Conservation (phyloP, 306 rosid species). For the Sechiopsis laciniata region DNA sequence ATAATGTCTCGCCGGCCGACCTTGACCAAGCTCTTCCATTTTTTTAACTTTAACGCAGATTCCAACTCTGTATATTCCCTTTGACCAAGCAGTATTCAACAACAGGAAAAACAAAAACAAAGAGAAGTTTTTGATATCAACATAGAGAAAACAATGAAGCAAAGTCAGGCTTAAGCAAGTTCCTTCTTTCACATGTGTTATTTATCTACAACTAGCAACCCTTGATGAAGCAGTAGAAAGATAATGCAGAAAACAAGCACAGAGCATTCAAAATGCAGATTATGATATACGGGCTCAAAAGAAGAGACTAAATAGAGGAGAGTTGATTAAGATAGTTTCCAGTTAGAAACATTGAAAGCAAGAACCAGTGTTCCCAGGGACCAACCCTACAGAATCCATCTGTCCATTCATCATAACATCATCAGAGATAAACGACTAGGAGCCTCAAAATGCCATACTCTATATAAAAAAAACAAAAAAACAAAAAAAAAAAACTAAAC, state of each 20-base stretch:
- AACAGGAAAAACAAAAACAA: neutral
- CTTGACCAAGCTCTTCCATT: neutral
- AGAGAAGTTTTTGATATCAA: neutral
- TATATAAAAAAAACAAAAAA: constrained; percentile 16
- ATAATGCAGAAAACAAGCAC: neutral
- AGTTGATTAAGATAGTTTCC: constrained; percentile 19
- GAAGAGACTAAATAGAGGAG: constrained; percentile 2
- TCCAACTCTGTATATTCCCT: neutral
- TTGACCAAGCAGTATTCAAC: neutral
- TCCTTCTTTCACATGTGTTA: neutral
- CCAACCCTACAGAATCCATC: constrained; percentile 19
- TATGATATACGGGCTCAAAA: neutral
- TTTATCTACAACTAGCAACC: neutral
- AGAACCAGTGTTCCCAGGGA: constrained; percentile 14
- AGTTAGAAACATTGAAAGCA: constrained; percentile 23
- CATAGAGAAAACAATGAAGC: neutral
- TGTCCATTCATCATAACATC: constrained; percentile 12
- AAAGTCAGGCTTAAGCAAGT: neutral
- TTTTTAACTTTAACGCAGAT: too few relatives aligned
- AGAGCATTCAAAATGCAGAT: neutral
- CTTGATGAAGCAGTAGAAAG: neutral
- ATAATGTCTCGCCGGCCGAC: neutral
- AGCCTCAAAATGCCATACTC: constrained; percentile 24
- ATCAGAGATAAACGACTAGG: constrained; percentile 15
- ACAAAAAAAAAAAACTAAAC: neutral